Conservation (phyloP, 441 rosid genomes). For the Corymbia calophylla region DNA sequence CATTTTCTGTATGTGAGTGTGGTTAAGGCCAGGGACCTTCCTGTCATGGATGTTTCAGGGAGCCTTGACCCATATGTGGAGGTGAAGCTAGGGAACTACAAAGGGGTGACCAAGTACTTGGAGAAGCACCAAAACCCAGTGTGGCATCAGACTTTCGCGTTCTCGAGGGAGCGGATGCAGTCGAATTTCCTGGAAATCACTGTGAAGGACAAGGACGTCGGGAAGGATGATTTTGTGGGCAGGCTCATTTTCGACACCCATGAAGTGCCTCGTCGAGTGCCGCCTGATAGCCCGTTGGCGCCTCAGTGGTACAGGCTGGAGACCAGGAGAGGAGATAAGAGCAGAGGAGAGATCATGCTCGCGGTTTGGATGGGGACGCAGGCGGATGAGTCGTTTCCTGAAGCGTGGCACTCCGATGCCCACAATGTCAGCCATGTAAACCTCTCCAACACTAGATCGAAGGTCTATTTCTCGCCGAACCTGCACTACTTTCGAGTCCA, state of each 20-base stretch:
- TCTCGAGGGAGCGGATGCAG: constrained; percentile 52
- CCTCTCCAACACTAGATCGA: constrained; percentile 43
- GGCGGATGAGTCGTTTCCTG: constrained; percentile 62
- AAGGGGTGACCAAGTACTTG: constrained; percentile 42
- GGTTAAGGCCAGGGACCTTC: constrained; percentile 61
- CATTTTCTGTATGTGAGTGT: constrained; percentile 52
- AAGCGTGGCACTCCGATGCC: constrained; percentile 75
- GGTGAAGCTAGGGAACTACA: constrained; percentile 69
- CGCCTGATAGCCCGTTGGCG: constrained; percentile 67
- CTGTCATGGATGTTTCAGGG: constrained; percentile 56
- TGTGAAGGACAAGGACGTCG: constrained; percentile 52
- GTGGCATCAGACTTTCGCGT: constrained; percentile 62
- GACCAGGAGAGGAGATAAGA: constrained; percentile 42
- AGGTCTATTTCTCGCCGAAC: constrained; percentile 66
- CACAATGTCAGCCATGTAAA: constrained; percentile 56
- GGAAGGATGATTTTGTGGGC: constrained; percentile 55
- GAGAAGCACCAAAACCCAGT: constrained; percentile 56
- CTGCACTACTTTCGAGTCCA: constrained; percentile 50
- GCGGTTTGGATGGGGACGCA: constrained; percentile 73
- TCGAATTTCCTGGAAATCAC: constrained; percentile 50
- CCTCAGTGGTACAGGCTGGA: constrained; percentile 59
- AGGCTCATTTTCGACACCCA: constrained; percentile 26
- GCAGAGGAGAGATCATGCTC: constrained; percentile 52
- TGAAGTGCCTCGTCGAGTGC: constrained; percentile 53
- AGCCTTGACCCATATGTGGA: constrained; percentile 69